Evolutionary conservation across 164 flowering plant species (phyloP).

Genomic region (Macadamia integrifolia): DNA sequence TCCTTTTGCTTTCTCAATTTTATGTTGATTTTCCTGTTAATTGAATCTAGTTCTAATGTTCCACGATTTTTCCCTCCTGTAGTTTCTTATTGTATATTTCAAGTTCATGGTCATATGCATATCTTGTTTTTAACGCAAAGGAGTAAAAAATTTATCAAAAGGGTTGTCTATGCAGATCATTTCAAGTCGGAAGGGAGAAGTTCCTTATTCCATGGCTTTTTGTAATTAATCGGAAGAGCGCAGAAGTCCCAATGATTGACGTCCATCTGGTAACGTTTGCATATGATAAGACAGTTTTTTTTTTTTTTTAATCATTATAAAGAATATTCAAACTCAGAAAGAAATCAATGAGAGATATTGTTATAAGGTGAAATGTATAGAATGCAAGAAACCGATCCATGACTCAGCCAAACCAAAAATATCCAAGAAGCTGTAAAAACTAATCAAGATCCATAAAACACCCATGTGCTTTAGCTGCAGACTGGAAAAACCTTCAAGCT

Average conservation of each 20-base stretch:
- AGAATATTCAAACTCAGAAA: background rate
- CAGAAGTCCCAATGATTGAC: constrained; percentile 93
- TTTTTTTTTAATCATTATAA: background rate
- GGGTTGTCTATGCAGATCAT: constrained; percentile 59
- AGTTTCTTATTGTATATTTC: background rate
- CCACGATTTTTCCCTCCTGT: background rate
- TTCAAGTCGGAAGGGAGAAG: constrained; percentile 95
- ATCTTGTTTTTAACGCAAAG: background rate
- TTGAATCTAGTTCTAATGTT: too few relatives aligned
- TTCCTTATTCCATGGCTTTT: constrained; percentile 87
- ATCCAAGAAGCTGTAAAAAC: too few relatives aligned
- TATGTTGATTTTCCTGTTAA: background rate
- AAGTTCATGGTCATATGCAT: background rate
- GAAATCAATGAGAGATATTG: background rate
- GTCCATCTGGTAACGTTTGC: constrained; percentile 60
- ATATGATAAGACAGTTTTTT: background rate
- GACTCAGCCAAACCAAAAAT: too few relatives aligned
- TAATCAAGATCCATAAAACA: too few relatives aligned
- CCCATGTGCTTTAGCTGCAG: too few relatives aligned
- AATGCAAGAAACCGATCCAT: too few relatives aligned
- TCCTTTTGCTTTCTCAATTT: background rate
- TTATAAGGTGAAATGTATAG: background rate
- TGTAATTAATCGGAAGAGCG: constrained; percentile 73
- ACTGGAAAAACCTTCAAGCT: too few relatives aligned
- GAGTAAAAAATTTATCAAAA: background rate